Evolutionary conservation across 345 rosid species (phyloP), one percentile per base, ranked within the genome.

Genomic region (Schrenkiella parvula): DNA sequence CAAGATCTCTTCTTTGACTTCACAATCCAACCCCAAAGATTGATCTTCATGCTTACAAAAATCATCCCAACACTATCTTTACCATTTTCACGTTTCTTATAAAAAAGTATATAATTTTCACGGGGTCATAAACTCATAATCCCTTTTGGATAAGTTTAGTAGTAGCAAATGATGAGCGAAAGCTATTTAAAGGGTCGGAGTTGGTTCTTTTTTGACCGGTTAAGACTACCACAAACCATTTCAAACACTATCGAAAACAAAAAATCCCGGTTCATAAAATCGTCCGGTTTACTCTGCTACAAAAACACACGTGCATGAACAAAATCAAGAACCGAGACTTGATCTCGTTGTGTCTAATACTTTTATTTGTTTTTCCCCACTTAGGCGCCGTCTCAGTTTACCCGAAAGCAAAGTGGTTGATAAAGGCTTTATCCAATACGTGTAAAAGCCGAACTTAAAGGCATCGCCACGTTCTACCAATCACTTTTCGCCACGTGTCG

Each of bases 341-440:
- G 25, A 73, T 73, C 26, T 73, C 51, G 66, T 25, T 35, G 41
- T 41, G n/a, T 5, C 14, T 1, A 8, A 3, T 4, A 13, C 42
- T 14, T 48, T 60, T 60, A n/a, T 43, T 19, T 15, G 1, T n/a
- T 32, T 37, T 22, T 23, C 28, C 14, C 63, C 72, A 66, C 65
- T 52, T 29, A n/a, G 52, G 57, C 47, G 73, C 56, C 68, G 78
- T 67, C 63, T 28, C n/a, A 66, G 15, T 66, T 74, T 66, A 74
- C 73, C 5, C 28, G 23, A 60, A 48, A 55, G 17, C 42, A 64
- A 73, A 26, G 42, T 37, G 41, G 52, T 39, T 39, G 38, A 56
- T 38, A n/a, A 12, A 44, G 31, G 14, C 15, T 55, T 38, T 59
- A 67, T 75, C 79, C 68, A 25, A 34, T 8, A 43, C 14, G 64